These are phyloP conservation scores for Colletotrichum sp. DNA, from an alignment of 2,329 filamentous ascomycete genomes.

Conservation along the genomic window DNA sequence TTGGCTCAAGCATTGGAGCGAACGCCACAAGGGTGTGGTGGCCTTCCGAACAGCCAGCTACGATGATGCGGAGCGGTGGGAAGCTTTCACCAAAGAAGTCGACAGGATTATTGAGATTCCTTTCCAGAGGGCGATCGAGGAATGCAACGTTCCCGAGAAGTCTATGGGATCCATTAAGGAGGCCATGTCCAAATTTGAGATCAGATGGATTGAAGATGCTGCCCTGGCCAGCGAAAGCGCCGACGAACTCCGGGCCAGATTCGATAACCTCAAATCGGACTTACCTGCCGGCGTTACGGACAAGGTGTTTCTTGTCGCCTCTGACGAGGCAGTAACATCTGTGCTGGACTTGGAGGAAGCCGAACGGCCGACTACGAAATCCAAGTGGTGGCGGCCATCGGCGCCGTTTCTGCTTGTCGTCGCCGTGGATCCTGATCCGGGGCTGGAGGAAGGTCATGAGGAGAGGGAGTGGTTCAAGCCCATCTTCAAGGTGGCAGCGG, in stretches of 20 bases:
- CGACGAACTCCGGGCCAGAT: background rate
- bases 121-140: background rate
- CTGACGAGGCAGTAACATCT: accelerated
- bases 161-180: accelerated
- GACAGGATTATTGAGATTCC: background rate
- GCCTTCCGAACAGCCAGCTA: background rate
- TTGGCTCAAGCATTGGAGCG: background rate
- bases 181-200: background rate
- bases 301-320: background rate
- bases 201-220: background rate
- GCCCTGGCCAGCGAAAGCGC: background rate
- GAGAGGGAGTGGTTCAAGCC: background rate
- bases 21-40: background rate
- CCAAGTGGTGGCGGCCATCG: background rate
- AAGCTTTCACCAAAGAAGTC: accelerated
- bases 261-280: accelerated
- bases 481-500: accelerated
- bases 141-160: background rate
- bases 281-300: accelerated
- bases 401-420: background rate
- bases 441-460: background rate
- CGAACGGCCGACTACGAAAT: background rate
- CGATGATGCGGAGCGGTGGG: accelerated
- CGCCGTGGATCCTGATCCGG: background rate
- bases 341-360: background rate